Evolutionary conservation across 1,284 basidiomycete species (phyloP), one percentile per base, ranked within the genome.

Genomic region (Irpex sp.): DNA sequence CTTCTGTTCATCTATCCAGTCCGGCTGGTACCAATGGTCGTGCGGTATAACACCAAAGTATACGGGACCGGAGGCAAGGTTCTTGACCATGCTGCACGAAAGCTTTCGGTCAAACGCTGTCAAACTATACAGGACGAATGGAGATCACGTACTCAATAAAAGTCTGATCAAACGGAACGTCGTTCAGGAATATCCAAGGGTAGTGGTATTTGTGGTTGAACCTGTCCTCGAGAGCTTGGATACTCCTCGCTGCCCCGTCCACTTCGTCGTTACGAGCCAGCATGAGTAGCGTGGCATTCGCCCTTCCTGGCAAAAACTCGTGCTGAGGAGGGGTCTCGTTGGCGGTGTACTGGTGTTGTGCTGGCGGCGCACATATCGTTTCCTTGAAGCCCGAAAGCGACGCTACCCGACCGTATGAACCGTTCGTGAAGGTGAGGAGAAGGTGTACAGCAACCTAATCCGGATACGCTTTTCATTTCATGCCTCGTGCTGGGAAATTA

Each of bases 151-250:
- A 74, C 84, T 76, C 76, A 69, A 88, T 91, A 75, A 93, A 93
- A 49, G 89, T 85, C n/a, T 89, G 86, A 40, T 81, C 78, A 70
- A 92, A 93, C 1, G 79, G 78, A 65, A 85, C 84, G 64, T 92
- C 90, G 71, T 93, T 93, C 67, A 92, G 75, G 71, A 92, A 87
- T 15, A 90, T 85, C 75, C 88, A 92, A 3, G 90, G 89, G 69
- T 93, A 92, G 19, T 78, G 73, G 62, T 82, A 85, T 64, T 82
- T 81, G 62, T 80, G 79, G 73, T 93, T 93, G 76, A 92, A 89
- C 58, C 83, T 75, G 66, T 86, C 83, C 73, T 88, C 85, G 17
- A 87, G 77, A 65, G 83, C 79, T 57, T 80, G 76, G 17, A 89
- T 78, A 69, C 84, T 86, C 64, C 75, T 76, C 26, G 91, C 75